These are phyloP conservation scores for Lactarius hengduanensis DNA, from an alignment of 768 basidiomycete species.

Conservation along the genomic window DNA sequence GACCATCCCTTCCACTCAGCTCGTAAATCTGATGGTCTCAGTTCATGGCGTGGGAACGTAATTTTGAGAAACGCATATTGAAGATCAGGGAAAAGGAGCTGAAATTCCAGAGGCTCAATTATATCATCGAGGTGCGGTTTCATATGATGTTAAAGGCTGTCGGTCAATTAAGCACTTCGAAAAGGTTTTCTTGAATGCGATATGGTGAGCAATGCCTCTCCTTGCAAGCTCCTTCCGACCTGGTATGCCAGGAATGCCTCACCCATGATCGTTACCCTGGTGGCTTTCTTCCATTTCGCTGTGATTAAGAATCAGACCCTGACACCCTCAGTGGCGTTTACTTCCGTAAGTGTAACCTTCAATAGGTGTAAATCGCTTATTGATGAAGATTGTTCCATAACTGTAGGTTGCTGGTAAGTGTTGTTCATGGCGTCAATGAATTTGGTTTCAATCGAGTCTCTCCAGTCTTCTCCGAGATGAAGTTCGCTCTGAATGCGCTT, in stretches of 20 bases:
- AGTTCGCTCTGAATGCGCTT: constrained; percentile 81
- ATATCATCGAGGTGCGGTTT: constrained; percentile 67
- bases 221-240: not conserved
- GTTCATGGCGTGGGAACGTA: constrained; percentile 97
- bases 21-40: constrained; percentile 32
- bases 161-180: constrained; percentile 11
- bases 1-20: not conserved
- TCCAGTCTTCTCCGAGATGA: constrained; percentile 82
- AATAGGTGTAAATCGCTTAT: not conserved
- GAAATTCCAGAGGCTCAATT: constrained; percentile 82
- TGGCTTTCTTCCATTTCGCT: constrained; percentile 61
- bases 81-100: constrained; percentile 78
- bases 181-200: constrained; percentile 47
- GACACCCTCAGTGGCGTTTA: constrained; percentile 86
- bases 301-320: constrained; percentile 65
- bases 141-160: not conserved
- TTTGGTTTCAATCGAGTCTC: constrained; percentile 11
- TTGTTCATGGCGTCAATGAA: not conserved
- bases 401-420: constrained; percentile 44
- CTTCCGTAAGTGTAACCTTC: constrained; percentile 37
- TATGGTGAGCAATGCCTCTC: constrained; percentile 44
- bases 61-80: constrained; percentile 74
- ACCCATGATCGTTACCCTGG: constrained; percentile 50
- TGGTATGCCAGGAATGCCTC: constrained; percentile 39
- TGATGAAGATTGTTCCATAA: not conserved